Base-by-base conservation (phyloP, 2,329 filamentous ascomycete genomes). In the Fusarium mangiferae region DNA sequence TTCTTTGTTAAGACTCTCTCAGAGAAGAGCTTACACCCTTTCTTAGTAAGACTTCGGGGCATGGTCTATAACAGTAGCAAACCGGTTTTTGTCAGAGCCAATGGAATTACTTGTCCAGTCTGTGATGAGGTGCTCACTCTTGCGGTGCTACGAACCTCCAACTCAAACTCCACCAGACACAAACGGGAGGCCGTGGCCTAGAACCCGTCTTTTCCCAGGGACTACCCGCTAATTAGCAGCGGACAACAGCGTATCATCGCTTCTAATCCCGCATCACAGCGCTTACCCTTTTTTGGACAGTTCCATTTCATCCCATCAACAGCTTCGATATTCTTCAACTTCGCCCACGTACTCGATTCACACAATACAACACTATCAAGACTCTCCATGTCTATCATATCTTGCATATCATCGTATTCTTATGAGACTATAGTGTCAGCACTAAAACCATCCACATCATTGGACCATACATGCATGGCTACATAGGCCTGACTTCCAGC, bases 151-250 rank as follows among this genome's bases (percentile, higher is more conserved):
- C 38, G 33, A 58, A 38, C 24, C 52, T 44, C 18, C 42, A 61
- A 20, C 36, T 38, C 42, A 17, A 18, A 58, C 73, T 56, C 69
- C 72, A 64, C 62, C 35, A 38, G 33, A 60, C 33, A 36, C 52
- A 57, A 51, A 68, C 38, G 62, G 44, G 26, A 59, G 26, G 26
- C 39, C 48, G 36, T 61, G 58, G 71, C 58, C 58, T 48, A 68
- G 62, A 72, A 49, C 54, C 58, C 61, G 58, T 68, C 55, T 54
- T 59, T 54, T 62, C 46, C 63, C 62, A 73, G 62, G 70, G 71
- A 70, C 67, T 58, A 61, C 62, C 70, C 71, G 71, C 71, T 55
- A 68, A 68, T 55, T 49, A 55, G 63, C 67, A 64, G 51, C 51
- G 66, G 56, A 45, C 67, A 55, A 46, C 46, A 66, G 68, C 58